Percentiles rank a stretch among this genome's conserved stretches.
phyloP scores from a whole-genome alignment of 768 basidiomycete species.

The Russula dissimulans region DNA sequence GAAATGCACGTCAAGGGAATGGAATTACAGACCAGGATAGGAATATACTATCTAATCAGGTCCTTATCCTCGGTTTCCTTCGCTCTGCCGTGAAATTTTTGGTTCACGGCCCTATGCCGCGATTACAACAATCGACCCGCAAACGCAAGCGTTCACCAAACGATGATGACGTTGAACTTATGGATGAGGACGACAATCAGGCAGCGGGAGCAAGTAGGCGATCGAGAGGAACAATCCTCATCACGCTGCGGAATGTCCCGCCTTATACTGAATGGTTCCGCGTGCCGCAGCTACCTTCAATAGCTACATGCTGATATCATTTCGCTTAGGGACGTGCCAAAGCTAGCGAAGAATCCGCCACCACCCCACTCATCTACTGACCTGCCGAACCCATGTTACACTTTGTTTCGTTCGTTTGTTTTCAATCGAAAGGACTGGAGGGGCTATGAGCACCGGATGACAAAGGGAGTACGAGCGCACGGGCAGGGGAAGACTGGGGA shows the following conservation, averaged over 20 bases:
- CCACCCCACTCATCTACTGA: slow-evolving; percentile 37
- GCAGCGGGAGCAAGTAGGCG: slow-evolving; percentile 21
- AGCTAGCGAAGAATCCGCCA: slow-evolving; percentile 67
- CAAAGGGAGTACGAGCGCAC: slow-evolving; percentile 71
- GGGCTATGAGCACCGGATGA: slow-evolving; percentile 92
- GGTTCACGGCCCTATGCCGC: slow-evolving; percentile 45
- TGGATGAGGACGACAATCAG: slow-evolving; percentile 23
- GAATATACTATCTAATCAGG: slow-evolving; percentile 85
- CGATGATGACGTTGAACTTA: slow-evolving; percentile 39
- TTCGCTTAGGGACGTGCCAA: slow-evolving; percentile 57
- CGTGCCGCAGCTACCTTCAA: slow-evolving; percentile 18
- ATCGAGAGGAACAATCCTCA: slow-evolving; percentile 62
- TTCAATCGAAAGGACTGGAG: slow-evolving; percentile 66
- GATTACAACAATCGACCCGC: slow-evolving; percentile 28
- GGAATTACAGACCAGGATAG: slow-evolving; percentile 91
- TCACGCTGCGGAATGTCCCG: slow-evolving; percentile 77
- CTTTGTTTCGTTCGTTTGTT: slow-evolving; percentile 65
- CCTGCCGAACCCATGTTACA: slow-evolving; percentile 57
- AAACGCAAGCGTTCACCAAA: slow-evolving; percentile 35
- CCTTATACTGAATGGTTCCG: slow-evolving; percentile 82
- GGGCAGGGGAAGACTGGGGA: slow-evolving; percentile 59
- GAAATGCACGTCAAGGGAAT: slow-evolving; percentile 42
- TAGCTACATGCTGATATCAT: background rate
- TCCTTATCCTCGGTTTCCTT: slow-evolving; percentile 73
- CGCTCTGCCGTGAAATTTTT: slow-evolving; percentile 60